These are phyloP conservation scores for Astragalus glycyphyllos DNA, from an alignment of 306 rosid species.

Conservation along the genomic window DNA sequence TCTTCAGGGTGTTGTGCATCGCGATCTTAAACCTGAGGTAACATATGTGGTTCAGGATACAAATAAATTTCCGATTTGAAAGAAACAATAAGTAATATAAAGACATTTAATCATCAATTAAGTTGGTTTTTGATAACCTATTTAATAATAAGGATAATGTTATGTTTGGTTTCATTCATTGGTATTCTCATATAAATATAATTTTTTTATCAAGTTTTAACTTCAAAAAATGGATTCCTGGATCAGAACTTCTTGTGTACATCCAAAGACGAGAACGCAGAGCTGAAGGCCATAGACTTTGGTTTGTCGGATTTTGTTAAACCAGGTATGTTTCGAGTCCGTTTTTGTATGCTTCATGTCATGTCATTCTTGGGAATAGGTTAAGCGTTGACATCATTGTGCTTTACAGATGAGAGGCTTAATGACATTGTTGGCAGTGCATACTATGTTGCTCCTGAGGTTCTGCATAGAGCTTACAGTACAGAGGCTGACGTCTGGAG, in stretches of 20 bases:
- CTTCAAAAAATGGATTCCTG: conserved; percentile 47
- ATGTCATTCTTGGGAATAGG: conserved; percentile 10
- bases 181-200: neutral
- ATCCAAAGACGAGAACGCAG: conserved; percentile 85
- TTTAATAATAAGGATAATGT: conserved; percentile 15
- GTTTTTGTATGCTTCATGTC: neutral
- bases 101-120: neutral
- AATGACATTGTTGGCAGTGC: conserved; percentile 98
- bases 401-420: conserved; percentile 84
- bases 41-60: neutral
- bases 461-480: conserved; percentile 82
- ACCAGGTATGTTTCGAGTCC: conserved; percentile 61
- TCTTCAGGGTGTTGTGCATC: conserved; percentile 95
- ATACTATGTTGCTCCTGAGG: conserved; percentile 99
- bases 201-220: conserved; percentile 28
- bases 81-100: neutral
- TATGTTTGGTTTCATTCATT: conserved; percentile 22
- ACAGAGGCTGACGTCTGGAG: conserved; percentile 98
- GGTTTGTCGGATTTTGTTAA: conserved; percentile 94
- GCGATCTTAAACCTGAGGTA: conserved; percentile 98
- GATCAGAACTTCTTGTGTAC: conserved; percentile 82
- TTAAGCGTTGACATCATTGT: conserved; percentile 32
- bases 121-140: conserved; percentile 21
- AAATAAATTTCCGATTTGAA: too few relatives aligned
- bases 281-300: conserved; percentile 93